Evolutionary conservation across 1,284 basidiomycete genomes (phyloP).

Genomic region (Vanrija pseudolonga): DNA sequence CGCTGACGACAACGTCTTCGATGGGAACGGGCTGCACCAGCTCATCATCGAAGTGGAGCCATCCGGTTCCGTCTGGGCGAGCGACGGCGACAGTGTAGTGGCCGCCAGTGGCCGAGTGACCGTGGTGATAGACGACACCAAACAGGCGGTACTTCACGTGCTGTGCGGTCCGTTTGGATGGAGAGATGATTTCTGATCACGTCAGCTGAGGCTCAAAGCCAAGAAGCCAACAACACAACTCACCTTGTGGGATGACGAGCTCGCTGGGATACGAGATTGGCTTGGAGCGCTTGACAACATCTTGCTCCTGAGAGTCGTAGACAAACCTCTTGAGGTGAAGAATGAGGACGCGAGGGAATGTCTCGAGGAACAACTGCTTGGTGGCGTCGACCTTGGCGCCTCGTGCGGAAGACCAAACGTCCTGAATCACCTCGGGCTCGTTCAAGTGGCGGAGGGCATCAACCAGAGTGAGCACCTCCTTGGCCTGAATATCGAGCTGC

Average conservation of each 20-base stretch:
- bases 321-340: slow-evolving; percentile 91
- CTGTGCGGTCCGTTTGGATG: slow-evolving; percentile 54
- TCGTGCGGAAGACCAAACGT: slow-evolving; percentile 60
- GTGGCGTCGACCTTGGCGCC: slow-evolving; percentile 70
- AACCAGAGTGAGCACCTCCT: slow-evolving; percentile 71
- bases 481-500: slow-evolving; percentile 82
- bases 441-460: slow-evolving; percentile 80
- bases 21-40: slow-evolving; percentile 70
- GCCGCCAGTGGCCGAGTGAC: slow-evolving; percentile 81
- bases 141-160: slow-evolving; percentile 75
- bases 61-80: slow-evolving; percentile 63
- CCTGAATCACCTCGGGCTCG: slow-evolving; percentile 74
- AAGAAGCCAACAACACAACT: no score
- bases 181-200: slow-evolving; percentile 63
- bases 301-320: slow-evolving; percentile 63
- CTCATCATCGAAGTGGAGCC: slow-evolving; percentile 94
- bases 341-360: slow-evolving; percentile 78
- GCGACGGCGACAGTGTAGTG: slow-evolving; percentile 94
- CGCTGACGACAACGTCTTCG: slow-evolving; percentile 70
- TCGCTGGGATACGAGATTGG: slow-evolving; percentile 73
- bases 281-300: slow-evolving; percentile 77
- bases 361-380: slow-evolving; percentile 83
- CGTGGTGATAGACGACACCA: slow-evolving; percentile 93
- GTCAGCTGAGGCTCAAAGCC: background rate
- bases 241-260: slow-evolving; percentile 68